Percentiles rank a stretch among this genome's conserved stretches.
Conservation (phyloP, 2,329 filamentous ascomycete species). For the Teratosphaeria viscida region DNA sequence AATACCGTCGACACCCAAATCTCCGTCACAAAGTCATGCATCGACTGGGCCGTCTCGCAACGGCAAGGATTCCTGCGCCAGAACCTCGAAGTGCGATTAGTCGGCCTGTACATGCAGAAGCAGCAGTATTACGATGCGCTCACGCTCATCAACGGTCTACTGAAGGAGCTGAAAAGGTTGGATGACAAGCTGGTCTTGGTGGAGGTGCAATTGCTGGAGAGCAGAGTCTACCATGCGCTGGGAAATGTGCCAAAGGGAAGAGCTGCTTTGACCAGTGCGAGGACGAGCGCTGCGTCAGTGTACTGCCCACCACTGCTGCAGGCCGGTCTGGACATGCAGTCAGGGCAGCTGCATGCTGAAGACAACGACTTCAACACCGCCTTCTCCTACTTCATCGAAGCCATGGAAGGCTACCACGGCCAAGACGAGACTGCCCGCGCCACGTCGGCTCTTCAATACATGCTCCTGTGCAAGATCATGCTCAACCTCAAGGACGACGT, state of each 20-base stretch:
- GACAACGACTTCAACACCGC: slow-evolving; percentile 99
- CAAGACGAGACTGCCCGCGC: slow-evolving; percentile 82
- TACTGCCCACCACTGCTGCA: slow-evolving; percentile 94
- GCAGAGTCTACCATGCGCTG: slow-evolving; percentile 90
- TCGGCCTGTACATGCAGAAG: slow-evolving; percentile 91
- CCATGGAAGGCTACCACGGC: slow-evolving; percentile 88
- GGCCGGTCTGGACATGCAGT: slow-evolving; percentile 97
- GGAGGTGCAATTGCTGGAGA: slow-evolving; percentile 95
- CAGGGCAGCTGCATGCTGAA: slow-evolving; percentile 95
- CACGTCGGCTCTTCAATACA: slow-evolving; percentile 97
- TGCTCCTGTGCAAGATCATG: slow-evolving; percentile 99
- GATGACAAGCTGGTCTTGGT: slow-evolving; percentile 98
- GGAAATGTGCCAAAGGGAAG: slow-evolving; percentile 94
- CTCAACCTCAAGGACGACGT: slow-evolving; percentile 94
- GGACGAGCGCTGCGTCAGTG: slow-evolving; percentile 90
- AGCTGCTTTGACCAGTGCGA: slow-evolving; percentile 84
- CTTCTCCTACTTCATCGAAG: slow-evolving; percentile 98
- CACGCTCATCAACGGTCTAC: slow-evolving; percentile 88
- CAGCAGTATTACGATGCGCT: slow-evolving; percentile 96
- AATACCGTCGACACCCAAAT: slow-evolving; percentile 92
- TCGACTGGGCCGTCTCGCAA: slow-evolving; percentile 96
- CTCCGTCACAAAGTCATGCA: slow-evolving; percentile 92
- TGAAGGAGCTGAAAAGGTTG: slow-evolving; percentile 92
- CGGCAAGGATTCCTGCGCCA: slow-evolving; percentile 92
- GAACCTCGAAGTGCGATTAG: slow-evolving; percentile 92